phyloP scores from a whole-genome alignment of 73 alveolate species.

The Paraurostyla sp. region DNA sequence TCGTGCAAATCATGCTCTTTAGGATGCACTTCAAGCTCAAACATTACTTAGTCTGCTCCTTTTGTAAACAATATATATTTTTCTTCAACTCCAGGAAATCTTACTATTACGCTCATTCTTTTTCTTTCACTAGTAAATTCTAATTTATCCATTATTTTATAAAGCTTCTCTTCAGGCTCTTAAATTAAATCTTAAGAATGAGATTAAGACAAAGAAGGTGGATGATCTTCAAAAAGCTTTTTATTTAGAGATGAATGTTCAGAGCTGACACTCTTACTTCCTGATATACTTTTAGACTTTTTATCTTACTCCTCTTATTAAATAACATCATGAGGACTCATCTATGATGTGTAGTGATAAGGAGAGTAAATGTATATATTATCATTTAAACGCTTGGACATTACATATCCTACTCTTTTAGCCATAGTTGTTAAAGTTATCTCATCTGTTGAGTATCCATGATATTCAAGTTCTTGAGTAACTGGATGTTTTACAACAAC shows the following conservation, averaged over 20 bases:
- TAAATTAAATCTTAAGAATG: too few species aligned
- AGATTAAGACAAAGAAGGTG: too few species aligned
- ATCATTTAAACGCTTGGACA: slow-evolving; percentile 9
- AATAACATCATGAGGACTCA: too few species aligned
- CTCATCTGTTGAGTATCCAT: slow-evolving; percentile 35
- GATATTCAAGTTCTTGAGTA: neutral
- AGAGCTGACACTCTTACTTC: too few species aligned
- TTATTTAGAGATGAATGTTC: too few species aligned
- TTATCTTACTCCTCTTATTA: too few species aligned
- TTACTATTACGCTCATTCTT: slow-evolving; percentile 91
- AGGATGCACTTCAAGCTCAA: neutral
- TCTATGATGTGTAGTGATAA: too few species aligned
- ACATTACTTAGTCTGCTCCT: slow-evolving; percentile 42
- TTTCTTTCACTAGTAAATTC: slow-evolving; percentile 94
- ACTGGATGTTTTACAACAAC: neutral
- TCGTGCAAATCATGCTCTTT: too few species aligned
- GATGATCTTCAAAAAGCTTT: too few species aligned
- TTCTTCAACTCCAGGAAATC: neutral
- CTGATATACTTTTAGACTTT: too few species aligned
- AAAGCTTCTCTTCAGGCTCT: slow-evolving; percentile 25
- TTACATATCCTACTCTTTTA: neutral
- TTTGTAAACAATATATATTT: neutral
- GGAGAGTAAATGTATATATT: too few species aligned
- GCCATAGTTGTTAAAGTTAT: slow-evolving; percentile 25
- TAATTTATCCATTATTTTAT: slow-evolving; percentile 78